Percentiles rank a stretch among this genome's conserved stretches.
phyloP scores from a whole-genome alignment of 768 basidiomycete species.

The Rubroboletus satanas region DNA sequence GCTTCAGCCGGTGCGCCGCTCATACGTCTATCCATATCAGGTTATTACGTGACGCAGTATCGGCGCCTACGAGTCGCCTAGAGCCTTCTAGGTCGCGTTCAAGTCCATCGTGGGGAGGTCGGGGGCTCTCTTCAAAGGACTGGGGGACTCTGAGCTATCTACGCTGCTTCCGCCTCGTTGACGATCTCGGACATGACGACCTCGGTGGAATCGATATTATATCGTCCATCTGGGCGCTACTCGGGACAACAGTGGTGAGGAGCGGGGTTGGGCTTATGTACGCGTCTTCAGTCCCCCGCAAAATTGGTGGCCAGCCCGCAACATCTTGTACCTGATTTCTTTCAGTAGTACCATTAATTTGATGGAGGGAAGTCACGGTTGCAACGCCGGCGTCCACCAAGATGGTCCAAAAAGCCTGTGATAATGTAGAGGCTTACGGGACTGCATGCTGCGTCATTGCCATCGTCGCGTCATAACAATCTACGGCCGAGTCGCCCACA shows the following conservation, averaged over 20 bases:
- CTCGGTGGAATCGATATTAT: not conserved
- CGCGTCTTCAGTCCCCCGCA: not conserved
- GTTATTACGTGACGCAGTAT: not conserved
- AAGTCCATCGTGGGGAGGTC: not conserved
- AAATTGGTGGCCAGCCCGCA: not conserved
- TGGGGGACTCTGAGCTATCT: not conserved
- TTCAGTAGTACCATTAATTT: not conserved
- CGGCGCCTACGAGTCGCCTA: too few species aligned
- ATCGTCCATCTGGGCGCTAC: too few species aligned
- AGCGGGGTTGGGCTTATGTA: too few species aligned
- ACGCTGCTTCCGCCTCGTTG: not conserved
- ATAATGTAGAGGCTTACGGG: not conserved
- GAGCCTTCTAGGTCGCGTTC: not conserved
- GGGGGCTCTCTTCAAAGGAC: not conserved
- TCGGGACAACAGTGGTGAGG: not conserved
- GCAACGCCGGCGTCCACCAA: not conserved
- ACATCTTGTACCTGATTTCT: not conserved
- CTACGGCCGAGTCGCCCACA: not conserved
- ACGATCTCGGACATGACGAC: not conserved
- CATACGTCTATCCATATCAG: not conserved
- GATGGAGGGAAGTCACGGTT: too few species aligned
- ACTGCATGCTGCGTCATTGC: not conserved
- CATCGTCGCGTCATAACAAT: not conserved
- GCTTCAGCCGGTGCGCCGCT: not conserved
- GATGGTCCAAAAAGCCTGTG: not conserved